A percentile compares a stretch with the other conserved stretches of the same genome.
These are phyloP conservation scores for Linum tenue DNA, from an alignment of 345 rosid species.

Conservation along the genomic window DNA sequence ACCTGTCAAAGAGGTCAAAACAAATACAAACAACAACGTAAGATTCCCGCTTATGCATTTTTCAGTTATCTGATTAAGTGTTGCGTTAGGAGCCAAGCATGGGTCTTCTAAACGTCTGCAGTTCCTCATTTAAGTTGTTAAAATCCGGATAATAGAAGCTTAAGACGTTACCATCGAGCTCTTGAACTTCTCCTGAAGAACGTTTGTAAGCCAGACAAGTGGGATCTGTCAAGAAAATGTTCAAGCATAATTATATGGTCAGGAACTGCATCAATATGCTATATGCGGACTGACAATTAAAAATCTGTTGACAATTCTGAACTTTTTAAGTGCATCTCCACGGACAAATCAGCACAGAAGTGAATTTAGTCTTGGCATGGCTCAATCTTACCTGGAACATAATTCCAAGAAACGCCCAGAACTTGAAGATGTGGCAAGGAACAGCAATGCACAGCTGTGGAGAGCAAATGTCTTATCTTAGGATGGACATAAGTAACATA, in stretches of 20 bases:
- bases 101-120: too few species aligned
- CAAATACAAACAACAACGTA: too few species aligned
- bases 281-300: neutral
- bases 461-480: neutral
- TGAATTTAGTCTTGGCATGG: neutral
- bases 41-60: neutral
- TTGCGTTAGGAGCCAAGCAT: too few species aligned
- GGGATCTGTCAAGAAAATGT: constrained; percentile 48
- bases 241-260: neutral
- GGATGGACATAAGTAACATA: neutral
- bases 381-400: constrained; percentile 73
- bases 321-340: neutral
- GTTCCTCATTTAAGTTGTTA: too few species aligned
- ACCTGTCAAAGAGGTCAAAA: constrained; percentile 34
- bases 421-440: constrained; percentile 84
- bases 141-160: too few species aligned
- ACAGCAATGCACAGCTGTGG: constrained; percentile 85
- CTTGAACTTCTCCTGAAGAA: constrained; percentile 54
- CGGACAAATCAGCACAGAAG: too few species aligned
- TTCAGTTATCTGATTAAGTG: too few species aligned
- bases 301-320: too few species aligned
- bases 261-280: neutral
- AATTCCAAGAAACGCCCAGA: constrained; percentile 91
- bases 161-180: constrained; percentile 62
- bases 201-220: constrained; percentile 69